Base-by-base conservation (phyloP, 2,329 filamentous ascomycete genomes). In the Aspergillus terreus region DNA sequence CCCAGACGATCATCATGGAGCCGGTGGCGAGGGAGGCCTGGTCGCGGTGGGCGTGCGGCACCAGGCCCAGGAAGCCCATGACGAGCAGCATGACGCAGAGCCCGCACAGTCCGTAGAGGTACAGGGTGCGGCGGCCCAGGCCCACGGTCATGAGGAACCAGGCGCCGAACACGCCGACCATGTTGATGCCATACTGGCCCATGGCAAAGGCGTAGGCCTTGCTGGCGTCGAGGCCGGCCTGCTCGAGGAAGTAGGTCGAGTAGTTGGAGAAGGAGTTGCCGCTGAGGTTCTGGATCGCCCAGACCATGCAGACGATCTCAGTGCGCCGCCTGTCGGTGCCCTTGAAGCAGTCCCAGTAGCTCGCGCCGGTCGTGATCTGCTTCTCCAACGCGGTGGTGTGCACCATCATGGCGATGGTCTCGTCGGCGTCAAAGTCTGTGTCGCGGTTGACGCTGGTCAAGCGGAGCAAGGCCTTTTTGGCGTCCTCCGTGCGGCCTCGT, bases 371-470 rank as follows among this genome's bases (percentile, higher is more conserved):
- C 4, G 88, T 91, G 48, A 90, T 87, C 70, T 83, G 77, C 64
- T 88, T 80, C 68, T 95, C 91, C 10, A 95, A 76, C 0, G 87
- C 86, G 0, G 88, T 92, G 0, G 90, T 96, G 66, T 95, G 89
- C 1, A 90, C 83, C 88, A 96, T 95, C 89, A 95, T 95, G 62
- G 88, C 85, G 46, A 95, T 78, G 0, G 89, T 94, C 72, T 94
- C 89, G 56, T 95, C 87, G 10, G 87, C 82, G 63, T 95, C 82
- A 61, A 94, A 92, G 54, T 86, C 81, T 1, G 83, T 85, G 54
- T 90, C 85, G 2, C 61, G 57, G 6, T 68, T 63, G 12, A 68
- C 45, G 60, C 71, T 72, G 3, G 81, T 79, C 51, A 85, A 58
- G 51, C 75, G 65, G 45, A 66, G 58, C 23, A 74, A 59, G 4